Base-by-base conservation (phyloP, 2,329 filamentous ascomycete genomes). In the Sporothrix schenckii region DNA sequence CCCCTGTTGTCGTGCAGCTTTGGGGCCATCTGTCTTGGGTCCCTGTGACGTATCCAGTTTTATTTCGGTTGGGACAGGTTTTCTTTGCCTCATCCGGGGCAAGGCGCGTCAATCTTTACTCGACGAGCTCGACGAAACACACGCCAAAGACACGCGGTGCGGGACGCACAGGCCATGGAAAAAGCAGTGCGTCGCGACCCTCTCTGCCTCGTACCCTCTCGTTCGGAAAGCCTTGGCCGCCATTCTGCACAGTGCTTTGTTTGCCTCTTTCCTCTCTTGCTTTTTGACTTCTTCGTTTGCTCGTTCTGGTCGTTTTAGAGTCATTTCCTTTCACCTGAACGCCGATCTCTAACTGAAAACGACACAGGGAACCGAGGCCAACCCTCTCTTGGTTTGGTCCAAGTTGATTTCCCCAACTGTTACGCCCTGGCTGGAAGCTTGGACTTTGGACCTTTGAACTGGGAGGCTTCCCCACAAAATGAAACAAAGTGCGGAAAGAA, bases 391-490 rank as follows among this genome's bases (percentile, higher is more conserved):
- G 41, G 34, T 19, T n/a, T 54, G n/a, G 34, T 27, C 44, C 4
- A 47, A 39, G n/a, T 41, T 19, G 30, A 10, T 41, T 63, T 47
- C 58, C 39, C 56, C 56, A 44, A 61, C 6, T 63, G 13, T 16
- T 13, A 6, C 21, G 34, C 60, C 41, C 60, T 63, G 60, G 60
- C 41, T 21, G 24, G 34, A 34, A 3, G 44, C 56, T 21, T 24
- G n/a, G 11, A 16, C 41, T 44, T 44, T 14, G 9, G 61, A 14
- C 27, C 30, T 30, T 47, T 52, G 61, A 34, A 34, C 34, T 34
- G 34, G 34, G 34, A 34, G 63, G 52, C 63, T 52, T 66, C 27
- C 63, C 47, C 47, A 66, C 63, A 66, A 65, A 65, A 66, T 21
- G 47, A 47, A 66, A 66, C 44, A 39, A 66, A 47, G 47, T 39